These are phyloP conservation scores for Blastocladiella emersonii DNA, from an alignment of 371 early-diverging fungal species.

Conservation along the genomic window DNA sequence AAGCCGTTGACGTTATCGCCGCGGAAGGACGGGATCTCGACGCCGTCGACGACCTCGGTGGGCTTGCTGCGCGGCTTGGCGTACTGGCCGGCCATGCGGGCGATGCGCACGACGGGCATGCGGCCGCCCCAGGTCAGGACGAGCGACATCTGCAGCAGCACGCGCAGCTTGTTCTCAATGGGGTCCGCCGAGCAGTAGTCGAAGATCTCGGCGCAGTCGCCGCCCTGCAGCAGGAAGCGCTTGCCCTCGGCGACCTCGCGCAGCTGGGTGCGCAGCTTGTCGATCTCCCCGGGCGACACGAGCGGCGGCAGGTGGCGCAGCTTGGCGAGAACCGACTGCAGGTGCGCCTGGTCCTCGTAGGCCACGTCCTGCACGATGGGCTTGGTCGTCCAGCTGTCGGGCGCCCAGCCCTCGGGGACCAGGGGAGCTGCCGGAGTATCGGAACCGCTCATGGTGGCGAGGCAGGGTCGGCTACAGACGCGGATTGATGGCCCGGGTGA, in stretches of 20 bases:
- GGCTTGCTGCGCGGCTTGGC: conserved; percentile 92
- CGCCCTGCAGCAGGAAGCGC: conserved; percentile 89
- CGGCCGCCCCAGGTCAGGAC: conserved; percentile 87
- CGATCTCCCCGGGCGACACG: conserved; percentile 76
- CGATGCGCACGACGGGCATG: conserved; percentile 84
- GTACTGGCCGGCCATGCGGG: conserved; percentile 93
- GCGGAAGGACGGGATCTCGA: conserved; percentile 42
- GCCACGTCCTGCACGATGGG: conserved; percentile 80
- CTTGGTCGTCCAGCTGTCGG: conserved; percentile 64
- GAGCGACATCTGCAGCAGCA: conserved; percentile 90
- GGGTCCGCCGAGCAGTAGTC: conserved; percentile 83
- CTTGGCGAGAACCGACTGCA: conserved; percentile 56
- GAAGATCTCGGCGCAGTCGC: conserved; percentile 95
- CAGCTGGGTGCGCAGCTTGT: conserved; percentile 65
- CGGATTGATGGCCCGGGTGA: too few species aligned
- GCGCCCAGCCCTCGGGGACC: conserved; percentile 43
- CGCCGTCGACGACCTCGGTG: conserved; percentile 72
- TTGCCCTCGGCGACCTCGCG: conserved; percentile 77
- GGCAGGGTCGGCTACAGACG: too few species aligned
- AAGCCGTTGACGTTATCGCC: conserved; percentile 96
- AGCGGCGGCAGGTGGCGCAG: conserved; percentile 75
- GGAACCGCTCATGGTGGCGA: too few species aligned
- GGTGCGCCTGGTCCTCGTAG: conserved; percentile 60
- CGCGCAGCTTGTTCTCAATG: conserved; percentile 86
- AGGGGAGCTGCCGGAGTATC: too few species aligned